These are phyloP conservation scores for Pseudisothecium myosuroides DNA, from an alignment of 225 moss, liverwort and hornwort genomes.

Conservation along the genomic window DNA sequence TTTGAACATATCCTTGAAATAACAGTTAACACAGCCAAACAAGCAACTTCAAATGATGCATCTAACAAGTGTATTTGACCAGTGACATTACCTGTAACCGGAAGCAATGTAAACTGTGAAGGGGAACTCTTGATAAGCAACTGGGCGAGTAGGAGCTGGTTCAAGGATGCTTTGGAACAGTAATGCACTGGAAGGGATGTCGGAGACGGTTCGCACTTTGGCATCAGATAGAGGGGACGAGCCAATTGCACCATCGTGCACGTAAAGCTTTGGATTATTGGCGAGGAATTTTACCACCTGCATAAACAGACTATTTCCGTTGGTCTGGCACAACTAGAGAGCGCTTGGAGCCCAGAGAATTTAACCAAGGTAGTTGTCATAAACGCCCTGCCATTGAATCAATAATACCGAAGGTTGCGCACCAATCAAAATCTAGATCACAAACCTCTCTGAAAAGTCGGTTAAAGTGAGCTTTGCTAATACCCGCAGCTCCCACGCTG, in stretches of 20 bases:
- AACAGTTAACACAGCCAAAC: neutral
- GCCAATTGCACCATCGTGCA: conserved; percentile 60
- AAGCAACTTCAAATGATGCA: neutral
- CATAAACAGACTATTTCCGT: neutral
- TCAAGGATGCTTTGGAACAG: conserved; percentile 42
- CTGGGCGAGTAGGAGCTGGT: conserved; percentile 34
- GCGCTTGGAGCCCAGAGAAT: neutral
- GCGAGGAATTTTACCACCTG: conserved; percentile 38
- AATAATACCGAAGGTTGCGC: neutral
- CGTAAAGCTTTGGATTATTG: conserved; percentile 31
- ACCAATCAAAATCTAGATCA: neutral
- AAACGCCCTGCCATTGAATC: neutral
- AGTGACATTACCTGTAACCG: conserved; percentile 26
- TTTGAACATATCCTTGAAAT: neutral
- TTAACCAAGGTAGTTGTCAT: neutral
- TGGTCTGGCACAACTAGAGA: neutral
- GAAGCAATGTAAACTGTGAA: conserved; percentile 54
- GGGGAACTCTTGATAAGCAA: conserved; percentile 36
- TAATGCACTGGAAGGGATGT: conserved; percentile 48
- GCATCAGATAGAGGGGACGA: conserved; percentile 49
- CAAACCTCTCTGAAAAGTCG: conserved; percentile 43
- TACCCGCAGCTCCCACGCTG: conserved; percentile 29
- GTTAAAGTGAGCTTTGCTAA: conserved; percentile 39
- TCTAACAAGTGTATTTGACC: neutral
- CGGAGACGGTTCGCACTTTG: conserved; percentile 51